A percentile compares a stretch with the other conserved stretches of the same genome.
These are phyloP conservation scores for Phaseolus coccineus DNA, from an alignment of 331 rosid genomes.

Conservation along the genomic window DNA sequence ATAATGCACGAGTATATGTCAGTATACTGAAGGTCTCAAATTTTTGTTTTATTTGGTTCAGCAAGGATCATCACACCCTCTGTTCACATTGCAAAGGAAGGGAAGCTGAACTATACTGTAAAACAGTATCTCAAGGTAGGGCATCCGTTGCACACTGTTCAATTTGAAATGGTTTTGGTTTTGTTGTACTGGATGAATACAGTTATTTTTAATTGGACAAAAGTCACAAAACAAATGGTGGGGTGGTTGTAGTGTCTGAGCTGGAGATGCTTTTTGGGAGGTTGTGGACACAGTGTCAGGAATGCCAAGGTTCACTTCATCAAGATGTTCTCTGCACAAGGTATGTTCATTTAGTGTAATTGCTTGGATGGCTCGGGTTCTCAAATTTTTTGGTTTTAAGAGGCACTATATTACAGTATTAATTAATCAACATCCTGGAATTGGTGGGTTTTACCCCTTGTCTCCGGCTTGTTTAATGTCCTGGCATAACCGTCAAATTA, in stretches of 20 bases:
- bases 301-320: conserved; percentile 99
- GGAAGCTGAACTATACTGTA: conserved; percentile 93
- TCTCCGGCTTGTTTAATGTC: conserved; percentile 4
- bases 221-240: conserved; percentile 14
- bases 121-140: conserved; percentile 79
- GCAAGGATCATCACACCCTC: conserved; percentile 65
- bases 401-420: neutral
- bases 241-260: conserved; percentile 75
- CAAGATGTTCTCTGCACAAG: conserved; percentile 99
- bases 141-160: conserved; percentile 35
- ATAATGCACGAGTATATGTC: conserved; percentile 2
- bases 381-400: conserved; percentile 17
- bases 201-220: conserved; percentile 33
- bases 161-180: conserved; percentile 35
- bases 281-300: conserved; percentile 99
- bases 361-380: conserved; percentile 23
- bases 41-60: conserved; percentile 47
- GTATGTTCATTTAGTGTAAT: conserved; percentile 51
- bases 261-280: conserved; percentile 91
- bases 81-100: conserved; percentile 92
- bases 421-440: conserved; percentile 24
- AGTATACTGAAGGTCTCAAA: conserved; percentile 20
- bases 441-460: neutral
- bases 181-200: conserved; percentile 35
- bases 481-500: conserved; percentile 22